phyloP scores from a whole-genome alignment of 805 yeast species.

The Nakazawaea anatomiae region DNA sequence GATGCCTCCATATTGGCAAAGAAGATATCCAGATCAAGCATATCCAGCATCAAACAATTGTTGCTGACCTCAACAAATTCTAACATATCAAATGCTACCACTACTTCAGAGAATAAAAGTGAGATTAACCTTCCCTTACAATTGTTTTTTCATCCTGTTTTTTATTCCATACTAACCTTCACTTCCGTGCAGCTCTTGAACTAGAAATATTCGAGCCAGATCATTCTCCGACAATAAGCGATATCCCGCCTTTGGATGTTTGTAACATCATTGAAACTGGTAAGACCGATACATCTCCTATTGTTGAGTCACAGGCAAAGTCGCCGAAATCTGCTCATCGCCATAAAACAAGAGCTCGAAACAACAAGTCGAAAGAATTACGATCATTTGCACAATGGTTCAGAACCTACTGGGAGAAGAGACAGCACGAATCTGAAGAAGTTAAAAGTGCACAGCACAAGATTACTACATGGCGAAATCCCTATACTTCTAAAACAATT shows the following conservation, averaged over 20 bases:
- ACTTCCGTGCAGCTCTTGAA: neutral
- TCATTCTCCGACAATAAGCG: conserved; percentile 2
- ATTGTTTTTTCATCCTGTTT: neutral
- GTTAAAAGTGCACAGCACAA: no score
- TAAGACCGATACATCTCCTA: neutral
- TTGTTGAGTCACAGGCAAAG: no score
- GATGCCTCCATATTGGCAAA: neutral
- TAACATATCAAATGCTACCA: neutral
- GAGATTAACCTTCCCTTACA: neutral
- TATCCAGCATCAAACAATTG: neutral
- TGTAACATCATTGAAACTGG: neutral
- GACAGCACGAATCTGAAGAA: no score
- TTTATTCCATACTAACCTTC: neutral
- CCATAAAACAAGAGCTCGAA: no score
- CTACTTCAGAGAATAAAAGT: neutral
- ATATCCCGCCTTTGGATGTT: neutral
- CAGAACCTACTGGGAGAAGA: no score
- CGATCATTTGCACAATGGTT: no score
- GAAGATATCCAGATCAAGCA: neutral
- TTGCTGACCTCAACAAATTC: neutral
- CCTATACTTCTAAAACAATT: no score
- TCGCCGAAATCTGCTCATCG: no score
- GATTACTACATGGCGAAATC: no score
- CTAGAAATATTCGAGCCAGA: neutral
- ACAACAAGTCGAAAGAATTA: no score